These are phyloP conservation scores for Candida odintsovae DNA, from an alignment of 805 yeast species.

Conservation along the genomic window DNA sequence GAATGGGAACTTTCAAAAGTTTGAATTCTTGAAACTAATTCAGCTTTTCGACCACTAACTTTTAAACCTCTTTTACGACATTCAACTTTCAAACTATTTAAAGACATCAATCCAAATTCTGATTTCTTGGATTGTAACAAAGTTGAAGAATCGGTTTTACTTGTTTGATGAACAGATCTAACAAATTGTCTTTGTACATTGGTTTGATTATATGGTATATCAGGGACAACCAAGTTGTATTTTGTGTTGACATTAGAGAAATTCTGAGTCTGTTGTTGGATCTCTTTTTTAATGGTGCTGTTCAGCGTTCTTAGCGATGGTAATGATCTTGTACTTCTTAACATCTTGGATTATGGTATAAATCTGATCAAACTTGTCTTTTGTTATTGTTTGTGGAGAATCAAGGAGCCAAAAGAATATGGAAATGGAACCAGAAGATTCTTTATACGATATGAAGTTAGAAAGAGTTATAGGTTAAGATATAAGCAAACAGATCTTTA, in stretches of 20 bases:
- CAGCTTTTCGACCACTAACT: conserved; percentile 56
- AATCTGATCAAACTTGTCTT: neutral
- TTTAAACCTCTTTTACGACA: conserved; percentile 56
- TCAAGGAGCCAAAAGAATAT: too few relatives aligned
- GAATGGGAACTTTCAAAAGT: conserved; percentile 18
- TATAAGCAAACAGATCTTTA: too few relatives aligned
- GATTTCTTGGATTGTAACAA: conserved; percentile 20
- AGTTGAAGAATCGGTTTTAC: conserved; percentile 22
- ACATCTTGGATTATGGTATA: conserved; percentile 9
- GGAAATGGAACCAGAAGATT: too few relatives aligned
- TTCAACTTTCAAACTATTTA: conserved; percentile 50
- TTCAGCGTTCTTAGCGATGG: conserved; percentile 20
- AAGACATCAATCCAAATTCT: conserved; percentile 36
- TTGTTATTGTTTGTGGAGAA: neutral
- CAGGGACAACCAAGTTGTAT: conserved; percentile 17
- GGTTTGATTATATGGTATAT: conserved; percentile 18
- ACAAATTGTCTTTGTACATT: conserved; percentile 7
- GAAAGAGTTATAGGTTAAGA: neutral
- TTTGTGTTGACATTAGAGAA: conserved; percentile 9
- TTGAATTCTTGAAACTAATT: conserved; percentile 37
- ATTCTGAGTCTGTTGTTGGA: conserved; percentile 8
- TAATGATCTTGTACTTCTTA: conserved; percentile 25
- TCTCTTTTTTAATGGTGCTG: conserved; percentile 7
- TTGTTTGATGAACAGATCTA: conserved; percentile 26
- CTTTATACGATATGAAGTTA: too few relatives aligned